phyloP scores from a whole-genome alignment of 371 early-diverging fungal species.

The Conidiobolus incongruus region DNA sequence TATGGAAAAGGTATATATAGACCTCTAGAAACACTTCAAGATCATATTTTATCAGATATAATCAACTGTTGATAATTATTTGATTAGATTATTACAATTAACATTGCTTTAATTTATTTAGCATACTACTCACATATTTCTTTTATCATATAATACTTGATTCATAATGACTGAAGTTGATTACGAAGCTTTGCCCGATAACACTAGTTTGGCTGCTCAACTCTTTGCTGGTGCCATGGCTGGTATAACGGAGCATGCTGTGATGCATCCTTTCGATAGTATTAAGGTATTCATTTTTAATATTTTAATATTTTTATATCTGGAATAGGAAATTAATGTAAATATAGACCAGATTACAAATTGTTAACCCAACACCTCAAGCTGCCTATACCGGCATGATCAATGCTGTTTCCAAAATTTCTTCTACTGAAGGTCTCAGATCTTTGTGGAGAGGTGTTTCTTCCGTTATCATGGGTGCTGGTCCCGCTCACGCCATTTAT shows the following conservation, averaged over 20 bases:
- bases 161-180: slow-evolving; percentile 18
- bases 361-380: slow-evolving; percentile 26
- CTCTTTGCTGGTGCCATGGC: slow-evolving; percentile 85
- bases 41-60: too few relatives aligned
- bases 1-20: too few relatives aligned
- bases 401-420: slow-evolving; percentile 30
- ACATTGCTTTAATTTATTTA: too few relatives aligned
- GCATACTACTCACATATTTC: too few relatives aligned
- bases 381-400: slow-evolving; percentile 33
- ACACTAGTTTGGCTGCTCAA: slow-evolving; percentile 48
- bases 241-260: slow-evolving; percentile 87
- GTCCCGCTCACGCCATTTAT: slow-evolving; percentile 89
- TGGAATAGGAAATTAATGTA: background rate
- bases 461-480: slow-evolving; percentile 80
- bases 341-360: slow-evolving; percentile 74
- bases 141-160: too few relatives aligned
- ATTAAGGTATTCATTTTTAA: slow-evolving; percentile 50
- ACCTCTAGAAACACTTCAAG: too few relatives aligned
- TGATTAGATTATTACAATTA: too few relatives aligned
- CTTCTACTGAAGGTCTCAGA: slow-evolving; percentile 40
- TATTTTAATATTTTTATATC: background rate
- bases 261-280: slow-evolving; percentile 87
- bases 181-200: slow-evolving; percentile 77
- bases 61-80: too few relatives aligned
- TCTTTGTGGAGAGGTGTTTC: slow-evolving; percentile 82